Percentiles rank a stretch among this genome's conserved stretches.
Evolutionary conservation across 371 early-diverging fungal genomes (phyloP).

Genomic region (Encephalitozoon romaleae): DNA sequence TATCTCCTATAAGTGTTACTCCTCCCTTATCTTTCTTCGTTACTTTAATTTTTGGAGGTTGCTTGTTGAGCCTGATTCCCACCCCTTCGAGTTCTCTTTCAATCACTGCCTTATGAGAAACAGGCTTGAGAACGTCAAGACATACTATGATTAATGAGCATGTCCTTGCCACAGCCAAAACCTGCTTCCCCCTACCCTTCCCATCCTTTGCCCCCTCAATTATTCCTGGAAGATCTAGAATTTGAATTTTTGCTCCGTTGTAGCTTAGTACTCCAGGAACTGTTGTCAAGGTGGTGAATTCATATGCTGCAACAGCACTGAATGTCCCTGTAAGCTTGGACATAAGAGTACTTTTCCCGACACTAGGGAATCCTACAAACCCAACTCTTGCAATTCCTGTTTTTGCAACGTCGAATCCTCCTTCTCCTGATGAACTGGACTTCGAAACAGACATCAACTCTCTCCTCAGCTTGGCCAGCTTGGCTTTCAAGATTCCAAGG

Average conservation of each 20-base stretch:
- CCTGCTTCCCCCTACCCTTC: conserved; percentile 90
- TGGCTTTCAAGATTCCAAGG: conserved; percentile 83
- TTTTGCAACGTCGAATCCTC: conserved; percentile 81
- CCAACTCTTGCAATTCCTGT: conserved; percentile 92
- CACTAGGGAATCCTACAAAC: conserved; percentile 89
- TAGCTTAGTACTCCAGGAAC: conserved; percentile 79
- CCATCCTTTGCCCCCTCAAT: conserved; percentile 98
- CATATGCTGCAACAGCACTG: conserved; percentile 80
- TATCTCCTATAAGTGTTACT: conserved; percentile 77
- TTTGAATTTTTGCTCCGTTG: conserved; percentile 91
- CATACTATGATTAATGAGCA: conserved; percentile 91
- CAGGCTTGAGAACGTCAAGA: conserved; percentile 87
- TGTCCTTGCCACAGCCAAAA: conserved; percentile 87
- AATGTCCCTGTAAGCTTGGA: conserved; percentile 83
- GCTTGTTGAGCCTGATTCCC: conserved; percentile 85
- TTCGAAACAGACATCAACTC: conserved; percentile 75
- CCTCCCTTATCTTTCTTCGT: conserved; percentile 95
- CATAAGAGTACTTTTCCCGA: conserved; percentile 89
- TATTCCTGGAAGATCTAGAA: conserved; percentile 79
- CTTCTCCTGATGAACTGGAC: conserved; percentile 71
- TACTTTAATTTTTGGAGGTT: conserved; percentile 72
- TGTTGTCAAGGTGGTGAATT: conserved; percentile 90
- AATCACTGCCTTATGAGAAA: conserved; percentile 73
- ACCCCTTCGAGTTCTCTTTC: conserved; percentile 93
- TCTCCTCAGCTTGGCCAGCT: conserved; percentile 82